These are phyloP conservation scores for Exophiala sideris DNA, from an alignment of 2,329 filamentous ascomycete genomes.

Conservation along the genomic window DNA sequence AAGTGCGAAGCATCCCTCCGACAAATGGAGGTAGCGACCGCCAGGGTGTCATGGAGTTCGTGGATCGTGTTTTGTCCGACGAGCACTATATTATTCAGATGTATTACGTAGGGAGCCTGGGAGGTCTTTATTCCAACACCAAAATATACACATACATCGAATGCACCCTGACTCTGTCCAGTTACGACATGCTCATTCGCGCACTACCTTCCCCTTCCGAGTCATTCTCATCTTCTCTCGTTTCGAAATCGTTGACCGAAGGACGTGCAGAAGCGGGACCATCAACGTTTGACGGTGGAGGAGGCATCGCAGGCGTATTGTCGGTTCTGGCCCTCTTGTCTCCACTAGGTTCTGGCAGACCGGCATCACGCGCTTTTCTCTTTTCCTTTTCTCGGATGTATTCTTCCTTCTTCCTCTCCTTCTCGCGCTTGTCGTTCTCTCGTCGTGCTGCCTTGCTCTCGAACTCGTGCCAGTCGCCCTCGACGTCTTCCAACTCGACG, in stretches of 20 bases:
- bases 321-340: slow-evolving; percentile 16
- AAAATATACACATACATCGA: slow-evolving; percentile 4
- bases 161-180: background rate
- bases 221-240: slow-evolving; percentile 10
- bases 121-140: background rate
- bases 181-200: slow-evolving; percentile 28
- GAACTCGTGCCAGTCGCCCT: slow-evolving; percentile 98
- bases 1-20: too few relatives aligned
- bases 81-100: too few relatives aligned
- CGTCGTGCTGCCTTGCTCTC: slow-evolving; percentile 92
- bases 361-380: slow-evolving; percentile 40
- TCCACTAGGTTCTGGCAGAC: slow-evolving; percentile 10
- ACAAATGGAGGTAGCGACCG: too few relatives aligned
- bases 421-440: slow-evolving; percentile 70
- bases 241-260: slow-evolving; percentile 6
- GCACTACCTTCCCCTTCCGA: slow-evolving; percentile 28
- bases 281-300: slow-evolving; percentile 10
- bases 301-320: slow-evolving; percentile 2
- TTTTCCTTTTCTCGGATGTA: slow-evolving; percentile 48
- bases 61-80: too few relatives aligned
- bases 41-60: too few relatives aligned
- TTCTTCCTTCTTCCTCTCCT: slow-evolving; percentile 52
- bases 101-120: background rate
- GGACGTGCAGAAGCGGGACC: slow-evolving; percentile 5
- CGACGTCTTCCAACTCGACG: slow-evolving; percentile 73